Base-by-base conservation (phyloP, 2,329 filamentous ascomycete species). In the Monilinia vaccinii-corymbosi region DNA sequence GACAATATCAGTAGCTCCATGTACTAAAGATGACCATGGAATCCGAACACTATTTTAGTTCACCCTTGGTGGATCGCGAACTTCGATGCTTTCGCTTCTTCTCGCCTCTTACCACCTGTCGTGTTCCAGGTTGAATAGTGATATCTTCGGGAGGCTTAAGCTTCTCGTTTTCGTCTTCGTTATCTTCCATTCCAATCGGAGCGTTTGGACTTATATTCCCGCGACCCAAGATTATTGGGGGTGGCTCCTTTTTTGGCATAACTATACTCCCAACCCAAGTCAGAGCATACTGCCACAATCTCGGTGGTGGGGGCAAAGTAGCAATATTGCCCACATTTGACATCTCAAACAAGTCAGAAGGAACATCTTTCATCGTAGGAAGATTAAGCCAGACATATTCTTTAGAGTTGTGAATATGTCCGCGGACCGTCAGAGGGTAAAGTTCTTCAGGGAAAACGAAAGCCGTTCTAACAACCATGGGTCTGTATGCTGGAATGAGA, bases 301-400 rank as follows among this genome's bases (percentile, higher is more conserved):
- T 45, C 11, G 57, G 57, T 40, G 57, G 57, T n/a, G 53, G 52
- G 6, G 57, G 57, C 34, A 60, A 40, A 11, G 57, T n/a, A 10
- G 57, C 57, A 28, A 60, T 60, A 55, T 60, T 60, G 0, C 57
- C 57, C 23, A 60, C 45, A 13, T 55, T 60, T 38, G 57, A 60
- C 42, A 60, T 25, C n/a, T 60, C 57, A 40, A 60, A 60, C 14
- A 60, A 44, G 21, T 60, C 57, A 10, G 42, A 25, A 18, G 57
- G 46, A 7, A 60, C 28, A 23, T 60, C 57, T 55, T 60, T 47
- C 57, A 60, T 60, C 14, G 60, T 62, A 21, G 72, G 74, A 5
- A 75, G 62, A 36, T 74, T 74, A 0, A 75, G 63, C 72, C 72
- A 74, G 25, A 75, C 74, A 28, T 75, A 72, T 36, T 71, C 67